Evolutionary conservation across 768 basidiomycete genomes (phyloP).

Genomic region (Crepidotus variabilis): DNA sequence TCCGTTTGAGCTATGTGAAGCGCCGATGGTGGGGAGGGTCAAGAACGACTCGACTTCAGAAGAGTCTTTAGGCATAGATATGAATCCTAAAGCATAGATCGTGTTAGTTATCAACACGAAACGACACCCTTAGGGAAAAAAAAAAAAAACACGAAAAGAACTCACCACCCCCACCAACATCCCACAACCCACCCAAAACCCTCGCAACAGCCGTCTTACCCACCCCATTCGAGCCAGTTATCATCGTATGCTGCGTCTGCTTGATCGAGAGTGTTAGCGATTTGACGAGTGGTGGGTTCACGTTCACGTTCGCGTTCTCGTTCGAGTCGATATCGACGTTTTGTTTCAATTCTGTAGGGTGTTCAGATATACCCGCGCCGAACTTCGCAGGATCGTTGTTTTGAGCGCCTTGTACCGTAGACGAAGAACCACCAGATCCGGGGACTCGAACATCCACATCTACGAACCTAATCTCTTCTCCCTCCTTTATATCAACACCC

Average conservation of each 20-base stretch:
- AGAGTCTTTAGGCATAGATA: conserved; percentile 20
- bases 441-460: conserved; percentile 75
- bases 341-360: conserved; percentile 7
- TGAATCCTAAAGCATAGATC: background rate
- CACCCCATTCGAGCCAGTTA: conserved; percentile 90
- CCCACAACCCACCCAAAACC: conserved; percentile 89
- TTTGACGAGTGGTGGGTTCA: conserved; percentile 60
- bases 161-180: conserved; percentile 34
- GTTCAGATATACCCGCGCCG: background rate
- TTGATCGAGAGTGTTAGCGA: conserved; percentile 61
- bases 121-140: background rate
- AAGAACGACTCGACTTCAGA: conserved; percentile 18
- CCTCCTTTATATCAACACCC: conserved; percentile 8
- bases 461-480: conserved; percentile 54
- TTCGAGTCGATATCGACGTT: too few species aligned
- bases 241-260: conserved; percentile 85
- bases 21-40: too few species aligned
- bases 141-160: background rate
- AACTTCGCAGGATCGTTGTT: background rate
- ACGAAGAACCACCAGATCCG: background rate
- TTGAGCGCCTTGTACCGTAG: background rate
- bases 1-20: too few species aligned
- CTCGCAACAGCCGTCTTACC: conserved; percentile 90
- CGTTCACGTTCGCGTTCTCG: too few species aligned
- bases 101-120: background rate